These are phyloP conservation scores for Penicillium silybi DNA, from an alignment of 495 filamentous ascomycete genomes.

Conservation along the genomic window DNA sequence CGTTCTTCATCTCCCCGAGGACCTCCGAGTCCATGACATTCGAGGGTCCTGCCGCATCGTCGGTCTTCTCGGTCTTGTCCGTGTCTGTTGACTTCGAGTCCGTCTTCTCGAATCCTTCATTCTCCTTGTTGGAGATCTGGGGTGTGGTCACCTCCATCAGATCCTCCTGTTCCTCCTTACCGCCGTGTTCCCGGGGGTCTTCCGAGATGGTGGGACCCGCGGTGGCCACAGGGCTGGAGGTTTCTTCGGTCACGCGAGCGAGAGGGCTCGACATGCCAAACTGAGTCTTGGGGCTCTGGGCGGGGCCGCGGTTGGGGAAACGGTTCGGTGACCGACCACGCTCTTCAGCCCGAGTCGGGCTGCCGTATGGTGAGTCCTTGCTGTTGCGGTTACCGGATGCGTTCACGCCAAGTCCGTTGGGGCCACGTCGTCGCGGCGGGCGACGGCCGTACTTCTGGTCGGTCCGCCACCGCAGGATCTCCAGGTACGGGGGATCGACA, in stretches of 20 bases:
- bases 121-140: constrained; percentile 35
- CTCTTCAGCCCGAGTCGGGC: constrained; percentile 47
- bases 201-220: constrained; percentile 34
- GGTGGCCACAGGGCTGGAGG: constrained; percentile 30
- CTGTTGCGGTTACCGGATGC: constrained; percentile 35
- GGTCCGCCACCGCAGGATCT: constrained; percentile 88
- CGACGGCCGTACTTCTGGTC: constrained; percentile 88
- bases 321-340: constrained; percentile 53
- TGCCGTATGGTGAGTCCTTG: constrained; percentile 49
- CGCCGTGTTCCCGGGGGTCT: constrained; percentile 29
- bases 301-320: constrained; percentile 44
- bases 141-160: constrained; percentile 47
- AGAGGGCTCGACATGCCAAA: constrained; percentile 52
- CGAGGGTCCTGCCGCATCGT: constrained; percentile 25
- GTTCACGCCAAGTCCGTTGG: constrained; percentile 40
- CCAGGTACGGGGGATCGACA: constrained; percentile 90
- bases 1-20: constrained; percentile 54
- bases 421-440: constrained; percentile 38
- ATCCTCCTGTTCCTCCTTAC: constrained; percentile 33
- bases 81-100: constrained; percentile 17
- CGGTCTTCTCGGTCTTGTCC: constrained; percentile 31
- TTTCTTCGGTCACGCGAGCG: constrained; percentile 51
- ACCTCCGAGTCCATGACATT: constrained; percentile 36
- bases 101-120: constrained; percentile 29
- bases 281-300: constrained; percentile 46